These are phyloP conservation scores for Alternaria conjuncta DNA, from an alignment of 2,329 filamentous ascomycete species.

Conservation along the genomic window DNA sequence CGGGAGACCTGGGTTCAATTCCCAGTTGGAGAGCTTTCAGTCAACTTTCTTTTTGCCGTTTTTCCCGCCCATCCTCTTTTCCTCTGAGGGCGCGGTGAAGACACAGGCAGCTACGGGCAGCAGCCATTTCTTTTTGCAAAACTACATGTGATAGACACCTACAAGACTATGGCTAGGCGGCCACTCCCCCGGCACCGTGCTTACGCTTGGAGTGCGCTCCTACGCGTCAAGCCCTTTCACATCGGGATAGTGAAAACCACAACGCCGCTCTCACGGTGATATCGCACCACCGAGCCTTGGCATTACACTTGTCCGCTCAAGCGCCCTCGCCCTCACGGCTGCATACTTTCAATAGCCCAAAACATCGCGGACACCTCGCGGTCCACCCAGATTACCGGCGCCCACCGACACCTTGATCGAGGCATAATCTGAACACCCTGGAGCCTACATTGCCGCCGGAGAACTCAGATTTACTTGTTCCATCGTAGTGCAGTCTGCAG, in stretches of 20 bases:
- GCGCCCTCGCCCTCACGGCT: neutral
- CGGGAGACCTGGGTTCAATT: slow-evolving; percentile 4
- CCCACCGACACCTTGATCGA: neutral
- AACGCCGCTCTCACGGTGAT: neutral
- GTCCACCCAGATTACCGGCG: neutral
- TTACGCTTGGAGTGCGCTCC: neutral
- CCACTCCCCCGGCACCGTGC: neutral
- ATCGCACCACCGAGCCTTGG: neutral
- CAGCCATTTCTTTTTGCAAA: neutral
- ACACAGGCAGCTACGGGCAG: neutral
- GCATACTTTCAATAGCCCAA: neutral
- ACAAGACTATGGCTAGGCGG: neutral
- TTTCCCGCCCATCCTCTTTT: fast-evolving
- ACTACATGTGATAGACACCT: neutral
- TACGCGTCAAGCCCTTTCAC: neutral
- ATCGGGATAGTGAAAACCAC: neutral
- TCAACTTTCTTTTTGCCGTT: neutral
- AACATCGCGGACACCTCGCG: neutral
- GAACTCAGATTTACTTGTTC: neutral
- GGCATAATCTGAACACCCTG: neutral
- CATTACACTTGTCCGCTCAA: neutral
- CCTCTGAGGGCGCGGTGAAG: neutral
- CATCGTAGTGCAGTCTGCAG: fast-evolving
- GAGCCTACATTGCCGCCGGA: too few species aligned
- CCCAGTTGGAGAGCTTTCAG: neutral